These are phyloP conservation scores for Bryoerythrophyllum caledonicum DNA, from an alignment of 225 moss, liverwort and hornwort species.

Conservation along the genomic window DNA sequence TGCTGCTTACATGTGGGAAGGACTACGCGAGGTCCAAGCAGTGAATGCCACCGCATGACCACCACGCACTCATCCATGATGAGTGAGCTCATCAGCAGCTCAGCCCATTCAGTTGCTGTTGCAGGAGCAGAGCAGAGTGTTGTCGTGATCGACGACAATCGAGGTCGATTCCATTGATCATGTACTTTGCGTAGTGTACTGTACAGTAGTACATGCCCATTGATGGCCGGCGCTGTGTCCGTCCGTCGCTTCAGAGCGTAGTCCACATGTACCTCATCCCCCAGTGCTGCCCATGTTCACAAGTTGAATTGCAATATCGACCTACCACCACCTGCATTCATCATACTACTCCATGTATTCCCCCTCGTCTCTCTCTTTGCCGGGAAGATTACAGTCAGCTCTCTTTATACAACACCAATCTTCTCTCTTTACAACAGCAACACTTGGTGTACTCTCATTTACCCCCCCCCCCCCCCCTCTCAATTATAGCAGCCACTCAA, in stretches of 20 bases:
- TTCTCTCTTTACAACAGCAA: too few relatives aligned
- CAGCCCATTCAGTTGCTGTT: too few relatives aligned
- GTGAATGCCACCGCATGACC: not conserved
- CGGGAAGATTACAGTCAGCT: too few relatives aligned
- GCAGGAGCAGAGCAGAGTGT: not conserved
- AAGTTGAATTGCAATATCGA: not conserved
- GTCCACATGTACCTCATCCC: not conserved
- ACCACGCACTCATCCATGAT: not conserved
- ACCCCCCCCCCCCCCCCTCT: too few relatives aligned
- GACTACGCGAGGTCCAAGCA: not conserved
- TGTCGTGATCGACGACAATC: not conserved
- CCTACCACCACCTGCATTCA: conserved; percentile 6
- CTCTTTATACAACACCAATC: too few relatives aligned
- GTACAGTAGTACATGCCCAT: too few relatives aligned
- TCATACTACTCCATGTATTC: too few relatives aligned
- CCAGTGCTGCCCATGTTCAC: not conserved
- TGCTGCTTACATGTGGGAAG: not conserved
- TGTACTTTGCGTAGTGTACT: not conserved
- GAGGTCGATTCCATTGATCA: not conserved
- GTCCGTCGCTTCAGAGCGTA: too few relatives aligned
- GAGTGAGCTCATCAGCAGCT: not conserved
- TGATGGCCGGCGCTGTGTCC: too few relatives aligned
- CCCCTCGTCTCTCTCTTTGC: not conserved
- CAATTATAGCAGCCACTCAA: too few relatives aligned
- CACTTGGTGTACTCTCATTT: too few relatives aligned